phyloP scores from a whole-genome alignment of 192 early-diverging fungal species.

The Dissophora ornata region DNA sequence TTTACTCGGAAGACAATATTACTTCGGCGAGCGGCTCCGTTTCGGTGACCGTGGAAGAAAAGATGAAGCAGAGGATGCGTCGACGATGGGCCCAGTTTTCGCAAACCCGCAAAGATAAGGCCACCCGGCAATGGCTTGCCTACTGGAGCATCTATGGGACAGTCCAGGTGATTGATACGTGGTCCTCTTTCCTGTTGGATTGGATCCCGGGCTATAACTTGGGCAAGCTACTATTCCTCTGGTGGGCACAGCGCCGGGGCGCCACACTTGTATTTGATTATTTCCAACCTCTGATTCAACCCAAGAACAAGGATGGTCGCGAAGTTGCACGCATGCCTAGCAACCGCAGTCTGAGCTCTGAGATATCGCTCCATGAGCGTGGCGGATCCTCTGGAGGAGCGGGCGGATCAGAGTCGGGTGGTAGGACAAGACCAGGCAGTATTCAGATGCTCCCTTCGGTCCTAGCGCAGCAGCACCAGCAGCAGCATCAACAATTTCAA shows the following conservation, averaged over 20 bases:
- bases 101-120: conserved; percentile 46
- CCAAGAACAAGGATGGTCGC: conserved; percentile 50
- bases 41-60: conserved; percentile 31
- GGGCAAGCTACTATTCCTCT: conserved; percentile 62
- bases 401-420: conserved; percentile 9
- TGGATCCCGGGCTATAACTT: conserved; percentile 65
- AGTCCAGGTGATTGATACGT: conserved; percentile 65
- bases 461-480: conserved; percentile 40
- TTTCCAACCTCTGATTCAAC: conserved; percentile 49
- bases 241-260: conserved; percentile 70
- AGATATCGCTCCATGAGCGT: conserved; percentile 25
- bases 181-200: conserved; percentile 53
- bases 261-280: conserved; percentile 62
- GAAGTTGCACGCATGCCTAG: conserved; percentile 45
- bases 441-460: conserved; percentile 39
- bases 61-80: conserved; percentile 41
- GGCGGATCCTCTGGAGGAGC: conserved; percentile 17
- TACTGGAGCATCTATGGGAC: conserved; percentile 71
- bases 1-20: conserved; percentile 36
- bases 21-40: conserved; percentile 23
- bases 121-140: conserved; percentile 63
- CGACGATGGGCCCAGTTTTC: conserved; percentile 39
- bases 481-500: conserved; percentile 38
- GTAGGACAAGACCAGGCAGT: conserved; percentile 16
- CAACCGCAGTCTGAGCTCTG: conserved; percentile 35